Evolutionary conservation across 331 rosid species (phyloP).

Genomic region (Pyrus hybrid): DNA sequence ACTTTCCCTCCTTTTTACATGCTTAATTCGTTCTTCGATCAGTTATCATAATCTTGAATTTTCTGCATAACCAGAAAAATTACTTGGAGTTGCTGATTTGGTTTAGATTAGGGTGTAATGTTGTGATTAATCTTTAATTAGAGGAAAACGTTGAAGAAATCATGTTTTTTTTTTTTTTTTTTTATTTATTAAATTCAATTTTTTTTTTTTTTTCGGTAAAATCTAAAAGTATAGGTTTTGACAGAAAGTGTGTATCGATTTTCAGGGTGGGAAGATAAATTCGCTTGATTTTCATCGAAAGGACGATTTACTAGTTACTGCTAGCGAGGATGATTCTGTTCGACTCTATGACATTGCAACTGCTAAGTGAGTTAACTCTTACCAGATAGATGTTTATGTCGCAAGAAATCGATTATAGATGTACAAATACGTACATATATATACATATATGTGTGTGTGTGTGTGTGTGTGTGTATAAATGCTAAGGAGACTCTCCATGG

Average conservation of each 20-base stretch:
- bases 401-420: background rate
- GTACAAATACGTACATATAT: background rate
- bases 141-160: background rate
- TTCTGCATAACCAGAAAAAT: background rate
- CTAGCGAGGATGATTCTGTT: constrained; percentile 91
- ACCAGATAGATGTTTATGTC: background rate
- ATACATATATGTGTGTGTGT: background rate
- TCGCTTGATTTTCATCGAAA: constrained; percentile 86
- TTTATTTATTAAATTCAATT: background rate
- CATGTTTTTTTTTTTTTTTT: background rate
- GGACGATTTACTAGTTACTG: constrained; percentile 84
- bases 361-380: constrained; percentile 67
- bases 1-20: background rate
- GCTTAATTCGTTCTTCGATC: background rate
- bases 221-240: background rate
- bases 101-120: background rate
- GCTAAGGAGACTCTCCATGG: too few relatives aligned
- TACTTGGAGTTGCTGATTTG: background rate
- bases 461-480: too few relatives aligned
- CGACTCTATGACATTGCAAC: constrained; percentile 81
- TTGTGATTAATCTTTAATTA: background rate
- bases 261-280: constrained; percentile 77
- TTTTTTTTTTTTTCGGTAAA: background rate
- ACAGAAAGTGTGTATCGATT: background rate
- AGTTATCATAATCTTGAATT: background rate